Evolutionary conservation across 202 grass and related monocot genomes (phyloP).

Genomic region (Miscanthus sacchariflorus): DNA sequence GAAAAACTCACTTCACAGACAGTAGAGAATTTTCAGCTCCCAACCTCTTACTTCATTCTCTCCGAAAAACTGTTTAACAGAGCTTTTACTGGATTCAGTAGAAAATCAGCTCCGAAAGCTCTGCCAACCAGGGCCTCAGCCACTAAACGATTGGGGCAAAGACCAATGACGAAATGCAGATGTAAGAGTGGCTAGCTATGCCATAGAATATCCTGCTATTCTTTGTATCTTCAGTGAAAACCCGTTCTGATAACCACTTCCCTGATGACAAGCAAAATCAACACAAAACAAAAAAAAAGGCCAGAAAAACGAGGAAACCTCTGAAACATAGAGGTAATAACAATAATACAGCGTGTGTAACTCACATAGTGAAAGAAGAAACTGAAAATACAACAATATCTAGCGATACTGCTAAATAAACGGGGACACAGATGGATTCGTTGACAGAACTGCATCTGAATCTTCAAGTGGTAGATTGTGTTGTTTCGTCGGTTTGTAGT

Average conservation of each 20-base stretch:
- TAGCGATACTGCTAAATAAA: constrained; percentile 24
- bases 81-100: too few species aligned
- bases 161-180: too few species aligned
- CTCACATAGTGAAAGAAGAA: neutral
- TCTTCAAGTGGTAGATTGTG: constrained; percentile 30
- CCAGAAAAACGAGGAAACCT: neutral
- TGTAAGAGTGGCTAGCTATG: neutral
- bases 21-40: too few species aligned
- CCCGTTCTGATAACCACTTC: constrained; percentile 26
- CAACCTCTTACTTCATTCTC: too few species aligned
- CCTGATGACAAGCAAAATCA: constrained; percentile 33
- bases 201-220: constrained; percentile 21
- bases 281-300: neutral
- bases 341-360: neutral
- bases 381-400: neutral
- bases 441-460: constrained; percentile 45
- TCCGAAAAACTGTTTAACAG: too few species aligned
- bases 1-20: too few species aligned
- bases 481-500: constrained; percentile 18
- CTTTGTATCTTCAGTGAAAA: constrained; percentile 33
- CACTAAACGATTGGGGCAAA: too few species aligned
- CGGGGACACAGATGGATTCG: neutral
- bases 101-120: too few species aligned
- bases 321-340: neutral
- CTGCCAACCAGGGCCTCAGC: too few species aligned